Evolutionary conservation across 257 asterid genomes (phyloP).

Genomic region (Ligustrum vulgare): DNA sequence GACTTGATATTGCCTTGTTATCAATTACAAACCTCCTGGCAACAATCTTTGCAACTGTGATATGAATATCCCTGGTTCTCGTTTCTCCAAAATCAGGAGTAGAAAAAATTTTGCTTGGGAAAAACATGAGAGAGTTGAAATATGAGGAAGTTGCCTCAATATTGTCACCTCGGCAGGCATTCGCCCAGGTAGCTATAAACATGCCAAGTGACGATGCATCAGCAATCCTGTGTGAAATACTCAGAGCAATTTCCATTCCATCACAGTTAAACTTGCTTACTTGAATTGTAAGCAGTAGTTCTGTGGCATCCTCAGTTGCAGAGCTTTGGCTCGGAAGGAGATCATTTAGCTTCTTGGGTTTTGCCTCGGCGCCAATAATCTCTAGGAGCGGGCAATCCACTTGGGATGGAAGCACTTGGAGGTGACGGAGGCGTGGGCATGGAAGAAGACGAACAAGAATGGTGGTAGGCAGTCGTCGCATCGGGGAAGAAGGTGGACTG

Average conservation of each 20-base stretch:
- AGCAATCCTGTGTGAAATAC: background rate
- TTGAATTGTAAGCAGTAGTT: background rate
- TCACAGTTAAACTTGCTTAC: background rate
- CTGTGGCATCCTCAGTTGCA: background rate
- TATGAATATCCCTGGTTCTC: too few species aligned
- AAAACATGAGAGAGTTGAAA: background rate
- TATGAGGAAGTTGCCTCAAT: background rate
- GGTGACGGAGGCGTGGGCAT: too few species aligned
- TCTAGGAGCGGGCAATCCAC: background rate
- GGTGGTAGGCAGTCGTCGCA: too few species aligned
- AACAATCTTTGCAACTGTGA: background rate
- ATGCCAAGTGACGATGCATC: background rate
- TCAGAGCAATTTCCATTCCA: background rate
- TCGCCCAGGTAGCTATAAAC: background rate
- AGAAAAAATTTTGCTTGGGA: background rate
- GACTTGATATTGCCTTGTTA: background rate
- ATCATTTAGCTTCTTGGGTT: background rate
- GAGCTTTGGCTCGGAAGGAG: background rate
- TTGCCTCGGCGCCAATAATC: background rate
- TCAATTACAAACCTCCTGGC: conserved; percentile 3
- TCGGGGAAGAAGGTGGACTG: too few species aligned
- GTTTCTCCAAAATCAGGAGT: background rate
- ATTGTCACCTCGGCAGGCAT: background rate
- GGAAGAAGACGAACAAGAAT: too few species aligned
- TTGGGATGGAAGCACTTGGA: too few species aligned